phyloP scores from a whole-genome alignment of 2,329 filamentous ascomycete species.

The Fusarium verrucosum region DNA sequence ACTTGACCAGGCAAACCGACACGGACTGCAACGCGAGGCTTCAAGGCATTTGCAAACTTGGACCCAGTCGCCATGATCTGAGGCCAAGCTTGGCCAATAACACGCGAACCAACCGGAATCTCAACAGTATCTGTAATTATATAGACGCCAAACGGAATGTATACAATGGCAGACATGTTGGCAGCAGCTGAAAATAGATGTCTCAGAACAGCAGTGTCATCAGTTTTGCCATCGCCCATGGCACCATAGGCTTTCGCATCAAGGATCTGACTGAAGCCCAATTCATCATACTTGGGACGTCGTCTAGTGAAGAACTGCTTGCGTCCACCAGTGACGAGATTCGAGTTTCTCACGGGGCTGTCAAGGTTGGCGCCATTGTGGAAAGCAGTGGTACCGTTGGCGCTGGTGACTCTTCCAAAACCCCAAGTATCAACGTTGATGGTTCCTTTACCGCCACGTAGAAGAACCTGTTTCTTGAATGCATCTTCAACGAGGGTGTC shows the following conservation, averaged over 20 bases:
- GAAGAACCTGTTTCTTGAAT: constrained; percentile 9
- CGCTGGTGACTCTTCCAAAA: constrained; percentile 22
- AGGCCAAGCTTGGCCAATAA: constrained; percentile 59
- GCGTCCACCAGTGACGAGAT: not conserved
- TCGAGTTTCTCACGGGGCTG: not conserved
- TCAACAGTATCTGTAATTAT: constrained; percentile 56
- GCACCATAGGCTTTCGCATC: constrained; percentile 53
- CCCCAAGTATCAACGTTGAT: constrained; percentile 12
- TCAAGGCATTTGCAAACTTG: constrained; percentile 59
- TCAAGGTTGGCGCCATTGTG: constrained; percentile 12
- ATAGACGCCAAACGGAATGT: constrained; percentile 57
- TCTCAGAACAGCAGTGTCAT: constrained; percentile 60
- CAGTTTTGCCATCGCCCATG: constrained; percentile 73
- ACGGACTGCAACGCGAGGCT: constrained; percentile 65
- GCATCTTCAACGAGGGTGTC: constrained; percentile 13
- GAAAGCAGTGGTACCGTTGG: constrained; percentile 13
- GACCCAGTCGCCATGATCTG: constrained; percentile 60
- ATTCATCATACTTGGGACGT: constrained; percentile 14
- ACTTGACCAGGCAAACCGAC: constrained; percentile 65
- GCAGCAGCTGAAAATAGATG: constrained; percentile 44
- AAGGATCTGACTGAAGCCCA: constrained; percentile 1
- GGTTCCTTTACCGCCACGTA: not conserved
- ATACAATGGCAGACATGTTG: constrained; percentile 50
- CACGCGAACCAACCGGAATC: constrained; percentile 55
- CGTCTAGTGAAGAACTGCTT: constrained; percentile 13